phyloP scores from a whole-genome alignment of 2,329 filamentous ascomycete genomes.

The Sclerotinia spermophila region DNA sequence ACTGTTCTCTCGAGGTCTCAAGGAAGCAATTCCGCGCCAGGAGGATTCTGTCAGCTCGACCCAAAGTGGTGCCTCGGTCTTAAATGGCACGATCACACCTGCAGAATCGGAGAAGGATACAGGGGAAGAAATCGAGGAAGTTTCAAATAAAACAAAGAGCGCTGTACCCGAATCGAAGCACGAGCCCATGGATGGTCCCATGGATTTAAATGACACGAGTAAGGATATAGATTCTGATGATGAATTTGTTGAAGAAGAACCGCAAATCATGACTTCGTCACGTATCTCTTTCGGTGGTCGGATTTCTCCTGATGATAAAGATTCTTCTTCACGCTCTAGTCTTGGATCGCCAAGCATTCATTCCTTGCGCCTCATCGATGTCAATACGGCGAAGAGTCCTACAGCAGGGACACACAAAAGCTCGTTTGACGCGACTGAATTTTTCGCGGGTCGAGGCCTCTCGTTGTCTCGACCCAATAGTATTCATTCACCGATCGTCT shows the following conservation, averaged over 20 bases:
- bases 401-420: slow-evolving; percentile 24
- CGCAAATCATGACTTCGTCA: slow-evolving; percentile 38
- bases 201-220: slow-evolving; percentile 25
- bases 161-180: slow-evolving; percentile 23
- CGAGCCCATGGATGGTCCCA: slow-evolving; percentile 24
- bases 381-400: slow-evolving; percentile 31
- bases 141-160: slow-evolving; percentile 11
- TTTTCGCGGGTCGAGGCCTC: slow-evolving; percentile 22
- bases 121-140: slow-evolving; percentile 8
- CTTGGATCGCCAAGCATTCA: slow-evolving; percentile 33
- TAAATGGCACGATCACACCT: slow-evolving; percentile 14
- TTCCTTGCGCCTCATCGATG: slow-evolving; percentile 37
- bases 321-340: slow-evolving; percentile 26
- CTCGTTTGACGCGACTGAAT: slow-evolving; percentile 27
- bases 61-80: slow-evolving; percentile 5
- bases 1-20: slow-evolving; percentile 22
- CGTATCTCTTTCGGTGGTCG: slow-evolving; percentile 35
- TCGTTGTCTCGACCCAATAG: slow-evolving; percentile 28
- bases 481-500: slow-evolving; percentile 24
- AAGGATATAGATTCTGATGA: slow-evolving; percentile 30
- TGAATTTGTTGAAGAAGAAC: slow-evolving; percentile 33
- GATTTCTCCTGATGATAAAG: slow-evolving; percentile 31
- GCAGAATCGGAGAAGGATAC: slow-evolving; percentile 14
- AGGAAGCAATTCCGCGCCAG: neutral
- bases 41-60: neutral